Evolutionary conservation across 1,139 yeast genomes (phyloP).

Genomic region (Wickerhamomyces sp.): DNA sequence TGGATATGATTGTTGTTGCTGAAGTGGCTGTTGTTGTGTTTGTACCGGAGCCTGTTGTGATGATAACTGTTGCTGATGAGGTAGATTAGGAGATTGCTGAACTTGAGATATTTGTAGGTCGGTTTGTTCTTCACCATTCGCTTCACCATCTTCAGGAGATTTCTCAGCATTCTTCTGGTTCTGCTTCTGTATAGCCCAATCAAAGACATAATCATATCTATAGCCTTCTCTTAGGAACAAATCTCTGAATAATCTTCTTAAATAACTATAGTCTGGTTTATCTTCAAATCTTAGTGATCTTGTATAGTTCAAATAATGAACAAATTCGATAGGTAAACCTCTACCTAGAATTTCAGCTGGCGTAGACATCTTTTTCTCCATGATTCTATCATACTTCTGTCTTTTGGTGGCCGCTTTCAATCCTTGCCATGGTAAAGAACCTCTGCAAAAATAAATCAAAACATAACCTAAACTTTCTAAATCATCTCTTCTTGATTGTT

Average conservation of each 20-base stretch:
- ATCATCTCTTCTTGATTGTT: slow-evolving; percentile 95
- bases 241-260: slow-evolving; percentile 87
- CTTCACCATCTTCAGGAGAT: slow-evolving; percentile 1
- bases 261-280: slow-evolving; percentile 88
- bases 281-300: slow-evolving; percentile 92
- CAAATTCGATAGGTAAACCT: slow-evolving; percentile 88
- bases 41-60: not conserved
- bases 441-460: slow-evolving; percentile 89
- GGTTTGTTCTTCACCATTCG: slow-evolving; percentile 3
- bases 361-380: slow-evolving; percentile 94
- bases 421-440: slow-evolving; percentile 98
- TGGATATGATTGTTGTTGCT: not conserved
- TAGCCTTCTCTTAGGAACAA: slow-evolving; percentile 84
- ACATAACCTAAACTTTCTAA: slow-evolving; percentile 95
- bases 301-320: slow-evolving; percentile 83
- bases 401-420: slow-evolving; percentile 94
- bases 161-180: slow-evolving; percentile 35
- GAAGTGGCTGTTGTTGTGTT: slow-evolving; percentile 1
- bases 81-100: slow-evolving; percentile 4
- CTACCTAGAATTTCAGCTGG: slow-evolving; percentile 85
- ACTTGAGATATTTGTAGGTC: slow-evolving; percentile 13
- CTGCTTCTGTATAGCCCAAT: slow-evolving; percentile 92
- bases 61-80: slow-evolving; percentile 3
- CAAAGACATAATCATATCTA: slow-evolving; percentile 91
- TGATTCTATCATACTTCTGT: slow-evolving; percentile 93